phyloP scores from a whole-genome alignment of 352 stramenopile species.

The Phytophthora syringae region DNA sequence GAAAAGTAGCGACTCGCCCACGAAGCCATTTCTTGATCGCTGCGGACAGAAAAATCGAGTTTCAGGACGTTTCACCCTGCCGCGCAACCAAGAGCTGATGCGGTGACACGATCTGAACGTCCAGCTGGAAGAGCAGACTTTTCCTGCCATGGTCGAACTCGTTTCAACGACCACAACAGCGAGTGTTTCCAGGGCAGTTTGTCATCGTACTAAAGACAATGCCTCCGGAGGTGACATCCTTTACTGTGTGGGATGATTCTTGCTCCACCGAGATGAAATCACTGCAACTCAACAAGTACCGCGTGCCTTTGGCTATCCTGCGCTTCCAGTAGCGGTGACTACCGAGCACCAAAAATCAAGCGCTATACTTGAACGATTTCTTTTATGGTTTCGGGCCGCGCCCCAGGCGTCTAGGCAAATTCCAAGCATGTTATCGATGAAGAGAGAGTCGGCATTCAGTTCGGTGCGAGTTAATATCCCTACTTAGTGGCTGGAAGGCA shows the following conservation, averaged over 20 bases:
- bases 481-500: too few relatives aligned
- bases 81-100: constrained; percentile 9
- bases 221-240: too few relatives aligned
- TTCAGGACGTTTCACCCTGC: constrained; percentile 14
- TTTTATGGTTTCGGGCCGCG: constrained; percentile 16
- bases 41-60: constrained; percentile 23
- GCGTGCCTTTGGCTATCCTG: background rate
- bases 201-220: background rate
- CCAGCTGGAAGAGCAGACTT: constrained; percentile 33
- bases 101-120: constrained; percentile 20
- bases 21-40: constrained; percentile 19
- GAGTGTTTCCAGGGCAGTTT: constrained; percentile 23
- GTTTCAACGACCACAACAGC: constrained; percentile 10
- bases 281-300: constrained; percentile 3
- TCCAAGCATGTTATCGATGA: too few relatives aligned
- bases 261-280: background rate
- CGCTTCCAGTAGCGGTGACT: constrained; percentile 16
- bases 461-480: too few relatives aligned
- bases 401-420: too few relatives aligned
- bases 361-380: constrained; percentile 18
- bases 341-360: constrained; percentile 22
- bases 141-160: constrained; percentile 4
- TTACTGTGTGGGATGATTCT: constrained; percentile 7
- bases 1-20: background rate
- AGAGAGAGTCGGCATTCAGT: too few relatives aligned